phyloP scores from a whole-genome alignment of 768 basidiomycete species.

The Russula vinacea region DNA sequence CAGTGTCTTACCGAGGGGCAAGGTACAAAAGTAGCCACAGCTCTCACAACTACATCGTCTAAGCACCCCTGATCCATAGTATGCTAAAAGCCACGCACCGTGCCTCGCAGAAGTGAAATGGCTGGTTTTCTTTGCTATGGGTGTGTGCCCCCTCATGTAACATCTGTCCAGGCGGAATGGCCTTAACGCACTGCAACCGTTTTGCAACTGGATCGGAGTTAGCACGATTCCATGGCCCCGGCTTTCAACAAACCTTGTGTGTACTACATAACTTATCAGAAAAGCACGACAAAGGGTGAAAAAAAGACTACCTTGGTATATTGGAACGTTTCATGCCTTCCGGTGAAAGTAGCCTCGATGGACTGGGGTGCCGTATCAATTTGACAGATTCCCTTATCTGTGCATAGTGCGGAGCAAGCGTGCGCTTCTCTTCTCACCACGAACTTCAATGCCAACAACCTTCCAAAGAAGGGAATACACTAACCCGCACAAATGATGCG shows the following conservation, averaged over 20 bases:
- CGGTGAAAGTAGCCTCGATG: constrained; percentile 60
- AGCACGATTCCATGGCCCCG: background rate
- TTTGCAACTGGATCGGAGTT: constrained; percentile 41
- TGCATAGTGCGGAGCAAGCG: constrained; percentile 44
- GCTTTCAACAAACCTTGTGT: constrained; percentile 45
- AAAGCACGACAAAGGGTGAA: background rate
- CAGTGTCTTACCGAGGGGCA: constrained; percentile 47
- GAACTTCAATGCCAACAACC: background rate
- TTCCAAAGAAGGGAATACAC: constrained; percentile 29
- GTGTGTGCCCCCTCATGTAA: constrained; percentile 47
- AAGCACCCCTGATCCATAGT: background rate
- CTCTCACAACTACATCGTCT: constrained; percentile 48
- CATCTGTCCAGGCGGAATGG: constrained; percentile 44
- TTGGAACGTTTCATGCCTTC: constrained; percentile 57
- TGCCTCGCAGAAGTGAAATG: constrained; percentile 54
- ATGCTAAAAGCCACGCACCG: constrained; percentile 36
- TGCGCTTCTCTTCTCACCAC: constrained; percentile 47
- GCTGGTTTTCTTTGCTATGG: constrained; percentile 44
- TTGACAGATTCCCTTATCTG: constrained; percentile 50
- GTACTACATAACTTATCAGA: constrained; percentile 39
- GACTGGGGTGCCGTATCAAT: constrained; percentile 59
- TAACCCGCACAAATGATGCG: constrained; percentile 58
- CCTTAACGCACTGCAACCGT: constrained; percentile 48
- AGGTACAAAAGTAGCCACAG: constrained; percentile 58
- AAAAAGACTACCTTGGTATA: constrained; percentile 53